Base-by-base conservation (phyloP, 2,329 filamentous ascomycete species). In the Paracoccidioides lutzii region DNA sequence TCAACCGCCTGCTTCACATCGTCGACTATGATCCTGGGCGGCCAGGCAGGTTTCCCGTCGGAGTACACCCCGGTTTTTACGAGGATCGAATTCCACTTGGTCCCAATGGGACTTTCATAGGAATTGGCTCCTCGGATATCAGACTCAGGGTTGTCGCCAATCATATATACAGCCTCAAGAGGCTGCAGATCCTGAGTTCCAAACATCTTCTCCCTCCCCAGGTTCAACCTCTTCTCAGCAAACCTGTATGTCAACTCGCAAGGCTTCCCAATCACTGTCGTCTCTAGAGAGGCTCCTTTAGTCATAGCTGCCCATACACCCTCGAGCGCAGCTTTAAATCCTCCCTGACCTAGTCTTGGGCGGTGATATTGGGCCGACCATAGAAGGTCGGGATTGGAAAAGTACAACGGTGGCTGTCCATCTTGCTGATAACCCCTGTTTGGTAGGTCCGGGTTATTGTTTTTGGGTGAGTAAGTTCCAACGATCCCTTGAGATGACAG, bases 111-210 rank as follows among this genome's bases (percentile, higher is more conserved):
- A 59, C 85, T 87, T 46, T 74, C 65, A 66, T 86, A 95, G 48
- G 80, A 78, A 67, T 95, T 95, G 22, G 88, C 90, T 5, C 93
- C 93, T 4, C 81, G 76, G 61, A 98, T 95, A 68, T 98, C 93
- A 62, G 87, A 93, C 66, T 88, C 88, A 4, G 87, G 87, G 65
- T 91, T 91, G 66, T 91, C 87, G 5, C 93, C 93, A 44, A 97
- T 81, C 91, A 97, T 97, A 71, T 95, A 97, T 9, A 97, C 90
- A 45, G 78, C 80, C 64, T 78, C 76, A 55, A 95, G 70, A n/a
- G 78, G 77, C 22, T 65, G 69, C 2, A 70, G 56, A 35, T 63
- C 60, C 32, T 65, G 59, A 58, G 59, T 60, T 14, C 69, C 65
- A 51, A 82, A 73, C 30, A 81, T 58, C 14, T 71, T 66, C 28